These are phyloP conservation scores for Rhizophagus sp. DNA, from an alignment of 192 early-diverging fungal species.

Conservation along the genomic window DNA sequence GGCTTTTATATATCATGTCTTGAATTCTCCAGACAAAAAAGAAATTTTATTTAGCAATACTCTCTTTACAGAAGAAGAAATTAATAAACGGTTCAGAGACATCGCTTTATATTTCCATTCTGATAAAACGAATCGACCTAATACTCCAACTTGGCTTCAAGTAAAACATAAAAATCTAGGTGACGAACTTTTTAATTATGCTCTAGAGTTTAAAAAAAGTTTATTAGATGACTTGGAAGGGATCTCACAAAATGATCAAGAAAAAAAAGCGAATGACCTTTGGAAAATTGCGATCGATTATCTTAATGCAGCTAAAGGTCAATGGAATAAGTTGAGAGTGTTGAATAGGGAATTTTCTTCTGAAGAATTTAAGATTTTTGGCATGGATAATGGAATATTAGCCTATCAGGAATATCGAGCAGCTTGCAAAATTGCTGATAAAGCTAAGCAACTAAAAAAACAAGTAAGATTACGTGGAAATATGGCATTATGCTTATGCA, in stretches of 20 bases:
- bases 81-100: background rate
- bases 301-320: background rate
- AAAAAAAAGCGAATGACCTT: background rate
- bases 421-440: constrained; percentile 12
- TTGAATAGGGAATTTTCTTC: background rate
- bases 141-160: background rate
- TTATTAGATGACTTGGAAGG: background rate
- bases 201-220: background rate
- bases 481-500: constrained; percentile 1
- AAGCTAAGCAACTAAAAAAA: background rate
- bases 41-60: constrained; percentile 5
- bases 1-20: background rate
- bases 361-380: background rate
- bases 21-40: background rate
- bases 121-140: background rate
- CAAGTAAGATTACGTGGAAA: background rate
- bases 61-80: background rate
- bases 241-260: background rate
- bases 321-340: background rate
- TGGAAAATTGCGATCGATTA: constrained; percentile 3
- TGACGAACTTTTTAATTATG: background rate
- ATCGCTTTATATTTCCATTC: background rate
- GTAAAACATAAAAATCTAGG: background rate
- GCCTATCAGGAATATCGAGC: background rate
- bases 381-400: background rate